Conservation (phyloP, 2,329 filamentous ascomycete genomes). For the Penicillium verrucosum region DNA sequence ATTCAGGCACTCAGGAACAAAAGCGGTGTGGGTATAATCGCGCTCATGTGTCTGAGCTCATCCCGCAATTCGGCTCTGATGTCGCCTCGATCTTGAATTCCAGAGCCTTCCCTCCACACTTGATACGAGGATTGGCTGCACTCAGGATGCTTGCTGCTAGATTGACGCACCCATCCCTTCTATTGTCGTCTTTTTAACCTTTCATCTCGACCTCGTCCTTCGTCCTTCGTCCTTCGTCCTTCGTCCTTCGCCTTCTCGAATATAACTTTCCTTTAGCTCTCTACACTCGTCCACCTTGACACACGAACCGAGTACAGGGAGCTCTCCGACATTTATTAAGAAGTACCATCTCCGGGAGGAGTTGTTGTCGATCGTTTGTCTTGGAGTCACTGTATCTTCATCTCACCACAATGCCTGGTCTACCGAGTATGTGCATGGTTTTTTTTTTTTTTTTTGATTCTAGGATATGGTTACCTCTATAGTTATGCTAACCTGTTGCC, state of each 20-base stretch:
- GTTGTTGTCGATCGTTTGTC: not conserved
- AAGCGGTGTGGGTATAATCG: slow-evolving; percentile 4
- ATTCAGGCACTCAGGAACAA: not conserved
- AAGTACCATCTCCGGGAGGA: not conserved
- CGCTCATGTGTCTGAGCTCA: not conserved
- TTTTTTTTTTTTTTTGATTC: not conserved
- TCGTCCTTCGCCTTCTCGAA: not conserved
- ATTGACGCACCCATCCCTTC: not conserved
- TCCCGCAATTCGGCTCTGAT: slow-evolving; percentile 5
- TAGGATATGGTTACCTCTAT: not conserved
- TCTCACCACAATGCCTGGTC: slow-evolving; percentile 41
- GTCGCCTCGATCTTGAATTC: slow-evolving; percentile 1
- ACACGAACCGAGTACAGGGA: not conserved
- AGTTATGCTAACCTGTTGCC: slow-evolving; percentile 9
- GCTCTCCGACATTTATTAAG: not conserved
- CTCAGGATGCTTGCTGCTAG: slow-evolving; percentile 2
- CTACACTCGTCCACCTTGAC: not conserved
- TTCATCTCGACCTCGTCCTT: not conserved
- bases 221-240: too few species aligned
- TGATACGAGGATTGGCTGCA: slow-evolving; percentile 1
- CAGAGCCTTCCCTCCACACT: not conserved
- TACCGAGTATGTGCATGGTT: slow-evolving; percentile 40
- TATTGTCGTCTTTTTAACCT: not conserved
- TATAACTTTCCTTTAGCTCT: not conserved
- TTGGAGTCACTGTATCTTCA: not conserved